These are phyloP conservation scores for Rhodotorula toruloides DNA, from an alignment of 768 basidiomycete species.

Conservation along the genomic window DNA sequence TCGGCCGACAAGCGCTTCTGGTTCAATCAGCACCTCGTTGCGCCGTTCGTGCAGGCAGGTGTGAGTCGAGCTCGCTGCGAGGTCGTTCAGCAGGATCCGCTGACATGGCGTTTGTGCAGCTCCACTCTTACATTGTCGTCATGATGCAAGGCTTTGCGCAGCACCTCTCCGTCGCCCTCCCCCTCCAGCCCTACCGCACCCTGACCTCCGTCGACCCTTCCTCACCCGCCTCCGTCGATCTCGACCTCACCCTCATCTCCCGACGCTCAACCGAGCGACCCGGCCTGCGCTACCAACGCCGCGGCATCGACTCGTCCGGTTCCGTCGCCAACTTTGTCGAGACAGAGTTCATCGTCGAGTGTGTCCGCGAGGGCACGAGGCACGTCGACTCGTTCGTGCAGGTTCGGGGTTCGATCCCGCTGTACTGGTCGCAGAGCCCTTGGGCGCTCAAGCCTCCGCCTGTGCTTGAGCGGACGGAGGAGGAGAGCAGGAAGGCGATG, in stretches of 20 bases:
- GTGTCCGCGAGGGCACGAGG: conserved; percentile 63
- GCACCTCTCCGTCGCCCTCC: conserved; percentile 17
- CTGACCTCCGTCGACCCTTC: conserved; percentile 4
- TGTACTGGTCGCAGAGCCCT: conserved; percentile 37
- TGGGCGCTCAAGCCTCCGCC: conserved; percentile 43
- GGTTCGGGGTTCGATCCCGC: conserved; percentile 65
- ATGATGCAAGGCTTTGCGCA: conserved; percentile 24
- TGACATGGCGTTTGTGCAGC: neutral
- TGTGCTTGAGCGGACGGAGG: conserved; percentile 39
- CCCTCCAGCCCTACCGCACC: conserved; percentile 21
- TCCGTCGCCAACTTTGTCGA: conserved; percentile 42
- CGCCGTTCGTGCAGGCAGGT: conserved; percentile 79
- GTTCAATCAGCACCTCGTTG: conserved; percentile 89
- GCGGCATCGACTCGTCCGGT: conserved; percentile 73
- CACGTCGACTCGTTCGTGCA: conserved; percentile 88
- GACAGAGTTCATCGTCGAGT: conserved; percentile 77
- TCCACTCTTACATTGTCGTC: conserved; percentile 30
- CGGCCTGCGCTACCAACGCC: conserved; percentile 85
- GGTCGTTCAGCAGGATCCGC: neutral
- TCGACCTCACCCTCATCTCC: conserved; percentile 78
- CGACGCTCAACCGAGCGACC: conserved; percentile 82
- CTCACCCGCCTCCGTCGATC: conserved; percentile 37
- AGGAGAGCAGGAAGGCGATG: conserved; percentile 34
- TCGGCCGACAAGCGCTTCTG: conserved; percentile 84
- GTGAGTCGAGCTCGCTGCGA: conserved; percentile 51